Conservation (phyloP, 768 basidiomycete genomes). For the Goffeauzyma gilvescens region DNA sequence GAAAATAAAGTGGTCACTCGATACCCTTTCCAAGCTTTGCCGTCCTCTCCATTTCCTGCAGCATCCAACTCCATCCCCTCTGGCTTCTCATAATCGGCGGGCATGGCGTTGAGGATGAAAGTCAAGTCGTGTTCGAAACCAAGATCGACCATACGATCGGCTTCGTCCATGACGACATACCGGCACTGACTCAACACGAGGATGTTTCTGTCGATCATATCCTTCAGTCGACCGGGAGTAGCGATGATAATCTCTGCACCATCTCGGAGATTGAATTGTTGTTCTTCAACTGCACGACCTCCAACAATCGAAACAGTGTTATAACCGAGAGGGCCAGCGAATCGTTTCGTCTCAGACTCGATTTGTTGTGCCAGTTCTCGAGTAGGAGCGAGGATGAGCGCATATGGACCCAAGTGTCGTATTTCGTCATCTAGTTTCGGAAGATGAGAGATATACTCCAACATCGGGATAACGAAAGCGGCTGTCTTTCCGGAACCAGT, state of each 20-base stretch:
- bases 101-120: slow-evolving; percentile 83
- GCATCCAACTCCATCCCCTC: slow-evolving; percentile 47
- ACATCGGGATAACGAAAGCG: slow-evolving; percentile 95
- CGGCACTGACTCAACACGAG: slow-evolving; percentile 91
- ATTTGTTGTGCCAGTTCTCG: slow-evolving; percentile 97
- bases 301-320: slow-evolving; percentile 95
- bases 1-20: slow-evolving; percentile 88
- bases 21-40: slow-evolving; percentile 23
- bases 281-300: slow-evolving; percentile 89
- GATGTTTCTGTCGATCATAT: slow-evolving; percentile 88
- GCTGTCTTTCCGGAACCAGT: slow-evolving; percentile 99
- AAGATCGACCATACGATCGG: slow-evolving; percentile 94
- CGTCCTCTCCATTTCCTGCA: not conserved
- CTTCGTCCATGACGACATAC: slow-evolving; percentile 99
- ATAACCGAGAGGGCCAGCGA: slow-evolving; percentile 73
- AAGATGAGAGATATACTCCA: slow-evolving; percentile 73
- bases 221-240: slow-evolving; percentile 93
- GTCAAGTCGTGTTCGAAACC: slow-evolving; percentile 89
- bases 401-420: slow-evolving; percentile 79
- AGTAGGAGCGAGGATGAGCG: slow-evolving; percentile 86
- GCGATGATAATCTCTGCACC: slow-evolving; percentile 98
- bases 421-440: slow-evolving; percentile 79
- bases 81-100: slow-evolving; percentile 68
- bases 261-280: slow-evolving; percentile 91
- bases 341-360: slow-evolving; percentile 76